Conservation (phyloP, 441 rosid genomes). For the Gossypium trilobum region DNA sequence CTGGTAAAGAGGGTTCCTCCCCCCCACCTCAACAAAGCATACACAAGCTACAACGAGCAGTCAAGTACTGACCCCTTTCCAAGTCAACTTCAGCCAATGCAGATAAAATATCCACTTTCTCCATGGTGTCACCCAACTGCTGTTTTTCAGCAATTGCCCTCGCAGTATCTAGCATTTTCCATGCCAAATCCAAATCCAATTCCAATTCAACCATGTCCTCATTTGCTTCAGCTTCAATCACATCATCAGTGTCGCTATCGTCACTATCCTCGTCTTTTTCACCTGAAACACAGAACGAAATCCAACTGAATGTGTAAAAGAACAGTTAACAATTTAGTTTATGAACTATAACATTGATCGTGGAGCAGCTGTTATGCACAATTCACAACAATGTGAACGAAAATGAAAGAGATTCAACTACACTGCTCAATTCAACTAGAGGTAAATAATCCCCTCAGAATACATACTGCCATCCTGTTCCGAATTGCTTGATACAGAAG, state of each 20-base stretch:
- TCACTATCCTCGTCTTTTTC: constrained; percentile 39
- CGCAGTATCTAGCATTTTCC: constrained; percentile 89
- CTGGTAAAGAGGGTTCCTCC: neutral
- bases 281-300: constrained; percentile 4
- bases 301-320: neutral
- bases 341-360: neutral
- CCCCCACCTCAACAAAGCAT: neutral
- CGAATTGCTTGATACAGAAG: constrained; percentile 37
- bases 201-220: constrained; percentile 67
- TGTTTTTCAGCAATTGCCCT: constrained; percentile 75
- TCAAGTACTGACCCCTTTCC: constrained; percentile 61
- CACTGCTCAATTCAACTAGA: neutral
- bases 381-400: neutral
- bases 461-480: constrained; percentile 37
- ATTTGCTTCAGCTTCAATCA: constrained; percentile 63
- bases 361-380: neutral
- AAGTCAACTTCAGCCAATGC: constrained; percentile 72
- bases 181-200: constrained; percentile 80
- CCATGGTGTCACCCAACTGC: constrained; percentile 48
- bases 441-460: neutral
- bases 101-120: constrained; percentile 73
- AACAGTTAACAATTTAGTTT: neutral
- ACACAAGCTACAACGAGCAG: neutral
- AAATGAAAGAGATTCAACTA: neutral
- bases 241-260: constrained; percentile 43